A percentile compares a stretch with the other conserved stretches of the same genome.
Evolutionary conservation across 352 stramenopile species (phyloP).

Genomic region (Hyaloperonospora arabidopsidis): DNA sequence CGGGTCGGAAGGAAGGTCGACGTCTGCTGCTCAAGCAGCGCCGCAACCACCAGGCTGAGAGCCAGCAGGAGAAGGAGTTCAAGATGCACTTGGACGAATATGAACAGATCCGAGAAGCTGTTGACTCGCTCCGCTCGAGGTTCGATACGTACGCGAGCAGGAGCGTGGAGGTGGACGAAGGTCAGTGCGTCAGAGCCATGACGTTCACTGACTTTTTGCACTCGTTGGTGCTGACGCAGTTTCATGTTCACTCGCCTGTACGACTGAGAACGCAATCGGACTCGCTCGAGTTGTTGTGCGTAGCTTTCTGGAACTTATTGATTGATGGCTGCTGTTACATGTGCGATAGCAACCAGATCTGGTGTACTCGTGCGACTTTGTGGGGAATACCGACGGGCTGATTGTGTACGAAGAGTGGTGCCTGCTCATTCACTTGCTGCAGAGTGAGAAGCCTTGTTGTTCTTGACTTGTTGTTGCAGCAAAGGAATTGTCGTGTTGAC

Average conservation of each 20-base stretch:
- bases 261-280: neutral
- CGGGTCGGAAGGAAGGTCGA: constrained; percentile 13
- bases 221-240: constrained; percentile 63
- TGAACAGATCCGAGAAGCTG: constrained; percentile 28
- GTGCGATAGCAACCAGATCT: constrained; percentile 35
- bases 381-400: constrained; percentile 57
- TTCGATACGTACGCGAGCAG: constrained; percentile 60
- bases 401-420: constrained; percentile 81
- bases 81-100: constrained; percentile 67
- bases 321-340: neutral
- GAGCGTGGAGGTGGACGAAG: constrained; percentile 24
- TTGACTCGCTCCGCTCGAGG: constrained; percentile 36
- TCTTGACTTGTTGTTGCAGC: too few species aligned
- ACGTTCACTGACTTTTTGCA: constrained; percentile 81
- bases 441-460: constrained; percentile 33
- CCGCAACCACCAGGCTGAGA: constrained; percentile 49
- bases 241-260: constrained; percentile 52
- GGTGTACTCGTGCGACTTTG: constrained; percentile 66
- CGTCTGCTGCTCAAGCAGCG: constrained; percentile 54
- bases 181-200: constrained; percentile 37
- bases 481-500: too few species aligned
- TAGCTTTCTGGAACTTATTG: neutral
- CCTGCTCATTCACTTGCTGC: constrained; percentile 64
- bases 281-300: neutral
- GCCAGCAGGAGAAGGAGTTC: constrained; percentile 56